Evolutionary conservation across 495 filamentous ascomycete species (phyloP).

Genomic region (Podospora comata): DNA sequence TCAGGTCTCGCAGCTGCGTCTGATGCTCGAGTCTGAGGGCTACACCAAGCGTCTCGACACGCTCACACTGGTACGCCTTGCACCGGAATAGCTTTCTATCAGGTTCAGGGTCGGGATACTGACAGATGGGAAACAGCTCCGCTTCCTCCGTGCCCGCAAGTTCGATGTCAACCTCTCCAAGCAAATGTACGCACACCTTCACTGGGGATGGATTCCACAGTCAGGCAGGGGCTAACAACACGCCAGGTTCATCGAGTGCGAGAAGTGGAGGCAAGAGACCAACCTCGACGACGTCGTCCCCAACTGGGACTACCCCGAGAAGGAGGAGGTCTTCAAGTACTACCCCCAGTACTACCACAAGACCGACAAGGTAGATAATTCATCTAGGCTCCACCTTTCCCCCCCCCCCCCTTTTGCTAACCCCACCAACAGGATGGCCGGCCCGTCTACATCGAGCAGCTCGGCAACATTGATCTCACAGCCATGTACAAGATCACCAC

Average conservation of each 20-base stretch:
- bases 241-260: conserved; percentile 80
- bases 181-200: conserved; percentile 65
- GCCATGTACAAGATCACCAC: conserved; percentile 89
- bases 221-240: conserved; percentile 1
- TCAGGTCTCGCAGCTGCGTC: conserved; percentile 77
- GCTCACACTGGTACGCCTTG: conserved; percentile 66
- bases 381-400: neutral
- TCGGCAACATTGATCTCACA: conserved; percentile 86
- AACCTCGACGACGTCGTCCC: conserved; percentile 79
- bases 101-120: neutral
- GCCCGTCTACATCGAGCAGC: conserved; percentile 93
- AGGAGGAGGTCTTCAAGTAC: conserved; percentile 80
- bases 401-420: neutral
- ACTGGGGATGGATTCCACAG: neutral
- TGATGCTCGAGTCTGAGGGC: conserved; percentile 77
- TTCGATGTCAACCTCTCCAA: conserved; percentile 83
- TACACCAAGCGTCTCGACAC: conserved; percentile 87
- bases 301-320: conserved; percentile 86
- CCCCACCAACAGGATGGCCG: conserved; percentile 70
- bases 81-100: neutral
- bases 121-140: conserved; percentile 50
- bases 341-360: conserved; percentile 99
- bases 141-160: conserved; percentile 91
- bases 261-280: conserved; percentile 81
- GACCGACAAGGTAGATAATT: conserved; percentile 76